Evolutionary conservation across 1,284 basidiomycete genomes (phyloP).

Genomic region (Chiua sp.): DNA sequence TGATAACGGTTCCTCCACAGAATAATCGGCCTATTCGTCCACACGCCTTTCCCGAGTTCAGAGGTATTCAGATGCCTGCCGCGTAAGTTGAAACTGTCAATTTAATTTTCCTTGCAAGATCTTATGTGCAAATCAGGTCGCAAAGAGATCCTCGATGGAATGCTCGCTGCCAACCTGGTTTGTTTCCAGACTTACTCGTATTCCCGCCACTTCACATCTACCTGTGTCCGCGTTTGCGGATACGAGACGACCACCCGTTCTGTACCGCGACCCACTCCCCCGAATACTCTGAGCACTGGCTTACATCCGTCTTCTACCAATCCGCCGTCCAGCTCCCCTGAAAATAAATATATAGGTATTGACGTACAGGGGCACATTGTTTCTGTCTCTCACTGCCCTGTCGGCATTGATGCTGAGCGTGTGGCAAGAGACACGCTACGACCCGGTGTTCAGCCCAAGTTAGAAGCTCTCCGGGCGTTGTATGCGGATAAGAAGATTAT

Average conservation of each 20-base stretch:
- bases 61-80: slow-evolving; percentile 97
- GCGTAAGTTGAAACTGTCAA: slow-evolving; percentile 51
- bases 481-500: slow-evolving; percentile 99
- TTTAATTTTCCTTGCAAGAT: not conserved
- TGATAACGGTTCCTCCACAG: slow-evolving; percentile 49
- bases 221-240: slow-evolving; percentile 95
- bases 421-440: slow-evolving; percentile 85
- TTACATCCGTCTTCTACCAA: slow-evolving; percentile 1
- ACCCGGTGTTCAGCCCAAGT: slow-evolving; percentile 88
- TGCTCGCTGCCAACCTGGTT: slow-evolving; percentile 96
- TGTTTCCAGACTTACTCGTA: slow-evolving; percentile 99
- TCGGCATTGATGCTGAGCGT: slow-evolving; percentile 95
- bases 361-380: slow-evolving; percentile 91
- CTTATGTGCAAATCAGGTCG: slow-evolving; percentile 52
- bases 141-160: slow-evolving; percentile 95
- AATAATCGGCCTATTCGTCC: slow-evolving; percentile 92
- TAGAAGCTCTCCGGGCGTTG: slow-evolving; percentile 82
- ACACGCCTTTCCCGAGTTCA: slow-evolving; percentile 97
- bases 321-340: slow-evolving; percentile 27
- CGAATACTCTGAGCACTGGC: slow-evolving; percentile 31
- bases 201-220: slow-evolving; percentile 93
- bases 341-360: slow-evolving; percentile 61
- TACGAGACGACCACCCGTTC: slow-evolving; percentile 81
- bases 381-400: slow-evolving; percentile 90
- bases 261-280: slow-evolving; percentile 40